A percentile compares a stretch with the other conserved stretches of the same genome.
Conservation (phyloP, 805 yeast genomes). For the Nakazawaea ernobii region DNA sequence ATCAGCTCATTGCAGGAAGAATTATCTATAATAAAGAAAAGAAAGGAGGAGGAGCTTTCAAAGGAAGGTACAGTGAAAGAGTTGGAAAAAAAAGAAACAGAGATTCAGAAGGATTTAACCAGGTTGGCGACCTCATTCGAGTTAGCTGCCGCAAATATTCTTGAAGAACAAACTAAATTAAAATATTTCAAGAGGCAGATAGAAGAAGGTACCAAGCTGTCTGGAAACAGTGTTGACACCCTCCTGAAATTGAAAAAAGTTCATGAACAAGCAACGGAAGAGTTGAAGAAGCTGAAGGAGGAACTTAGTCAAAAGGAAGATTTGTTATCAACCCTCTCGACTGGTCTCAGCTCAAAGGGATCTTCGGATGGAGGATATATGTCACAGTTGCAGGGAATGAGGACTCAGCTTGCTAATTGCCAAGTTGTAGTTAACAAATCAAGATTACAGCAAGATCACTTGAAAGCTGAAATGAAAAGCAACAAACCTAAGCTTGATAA, state of each 20-base stretch:
- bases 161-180: constrained; percentile 43
- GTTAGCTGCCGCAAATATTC: constrained; percentile 48
- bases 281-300: constrained; percentile 40
- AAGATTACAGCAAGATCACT: constrained; percentile 51
- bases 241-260: constrained; percentile 38
- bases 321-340: constrained; percentile 69
- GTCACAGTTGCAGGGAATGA: constrained; percentile 62
- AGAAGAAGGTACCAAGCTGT: constrained; percentile 24
- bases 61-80: constrained; percentile 57
- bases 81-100: constrained; percentile 52
- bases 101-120: constrained; percentile 56
- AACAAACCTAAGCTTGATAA: constrained; percentile 42
- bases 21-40: constrained; percentile 43
- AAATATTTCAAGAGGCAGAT: constrained; percentile 28
- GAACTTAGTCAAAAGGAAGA: constrained; percentile 63
- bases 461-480: constrained; percentile 41
- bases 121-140: constrained; percentile 61
- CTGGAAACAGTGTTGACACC: constrained; percentile 29
- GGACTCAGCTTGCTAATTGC: constrained; percentile 46
- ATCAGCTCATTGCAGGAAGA: constrained; percentile 56
- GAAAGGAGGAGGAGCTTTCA: constrained; percentile 51
- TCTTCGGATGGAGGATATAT: constrained; percentile 71
- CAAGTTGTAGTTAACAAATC: constrained; percentile 54
- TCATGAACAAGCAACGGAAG: constrained; percentile 36
- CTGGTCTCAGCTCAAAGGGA: constrained; percentile 87